A percentile compares a stretch with the other conserved stretches of the same genome.
Conservation (phyloP, 306 rosid species). For the Vigna hirtella region DNA sequence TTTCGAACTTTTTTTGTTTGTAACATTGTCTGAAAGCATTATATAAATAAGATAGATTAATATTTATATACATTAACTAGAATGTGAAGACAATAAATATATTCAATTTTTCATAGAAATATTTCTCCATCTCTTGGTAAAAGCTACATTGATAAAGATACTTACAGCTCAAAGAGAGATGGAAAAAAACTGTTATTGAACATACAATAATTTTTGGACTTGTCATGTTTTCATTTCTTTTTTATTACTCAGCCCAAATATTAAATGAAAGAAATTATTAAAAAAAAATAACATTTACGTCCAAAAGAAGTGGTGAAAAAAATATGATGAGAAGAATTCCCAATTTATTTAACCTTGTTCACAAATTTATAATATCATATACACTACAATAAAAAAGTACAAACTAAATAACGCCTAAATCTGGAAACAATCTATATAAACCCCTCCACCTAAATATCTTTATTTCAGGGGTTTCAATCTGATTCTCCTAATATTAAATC, state of each 20-base stretch:
- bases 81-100: constrained; percentile 25
- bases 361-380: background rate
- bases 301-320: background rate
- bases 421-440: background rate
- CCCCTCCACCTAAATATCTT: background rate
- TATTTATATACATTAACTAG: constrained; percentile 24
- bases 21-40: constrained; percentile 56
- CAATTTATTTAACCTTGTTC: background rate
- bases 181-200: background rate
- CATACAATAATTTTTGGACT: background rate
- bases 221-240: background rate
- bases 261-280: background rate
- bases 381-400: background rate
- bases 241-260: background rate
- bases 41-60: constrained; percentile 35
- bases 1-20: constrained; percentile 52
- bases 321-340: background rate
- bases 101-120: background rate
- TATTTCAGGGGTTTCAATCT: background rate
- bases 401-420: background rate
- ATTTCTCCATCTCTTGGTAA: constrained; percentile 21
- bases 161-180: constrained; percentile 36
- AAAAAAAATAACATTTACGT: background rate
- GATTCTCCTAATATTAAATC: background rate
- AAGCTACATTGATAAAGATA: constrained; percentile 28